Conservation (phyloP, 139 green algal genomes). For the Chlorella sp. region DNA sequence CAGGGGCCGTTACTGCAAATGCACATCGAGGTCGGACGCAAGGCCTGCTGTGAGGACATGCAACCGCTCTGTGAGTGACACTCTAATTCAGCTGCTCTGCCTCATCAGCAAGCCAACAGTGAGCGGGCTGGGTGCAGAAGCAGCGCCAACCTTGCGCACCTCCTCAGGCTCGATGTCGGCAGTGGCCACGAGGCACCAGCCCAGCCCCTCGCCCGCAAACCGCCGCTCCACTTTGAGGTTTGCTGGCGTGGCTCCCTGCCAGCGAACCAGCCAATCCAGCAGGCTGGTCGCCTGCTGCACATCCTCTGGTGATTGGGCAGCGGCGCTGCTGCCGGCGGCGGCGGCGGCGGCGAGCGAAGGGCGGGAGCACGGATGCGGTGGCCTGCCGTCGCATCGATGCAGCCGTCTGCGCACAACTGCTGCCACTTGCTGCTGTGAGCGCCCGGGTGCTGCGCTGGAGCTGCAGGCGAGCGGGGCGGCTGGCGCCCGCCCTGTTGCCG, state of each 20-base stretch:
- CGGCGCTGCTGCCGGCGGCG: background rate
- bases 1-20: background rate
- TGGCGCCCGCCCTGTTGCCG: no score
- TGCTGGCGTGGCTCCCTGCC: background rate
- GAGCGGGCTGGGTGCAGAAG: background rate
- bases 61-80: background rate
- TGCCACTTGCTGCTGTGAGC: no score
- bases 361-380: no score
- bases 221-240: constrained; percentile 31
- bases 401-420: no score
- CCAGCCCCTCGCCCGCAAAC: background rate
- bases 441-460: no score
- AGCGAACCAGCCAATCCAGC: constrained; percentile 22
- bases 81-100: no score
- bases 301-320: no score
- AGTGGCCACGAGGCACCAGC: constrained; percentile 33
- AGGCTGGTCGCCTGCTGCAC: background rate
- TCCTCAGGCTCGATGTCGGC: constrained; percentile 26
- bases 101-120: no score
- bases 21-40: background rate
- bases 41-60: background rate
- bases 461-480: no score
- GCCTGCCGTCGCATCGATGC: no score
- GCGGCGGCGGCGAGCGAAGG: background rate
- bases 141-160: background rate